Evolutionary conservation across 163 green algal species (phyloP).

Genomic region (Scenedesmus sp.): DNA sequence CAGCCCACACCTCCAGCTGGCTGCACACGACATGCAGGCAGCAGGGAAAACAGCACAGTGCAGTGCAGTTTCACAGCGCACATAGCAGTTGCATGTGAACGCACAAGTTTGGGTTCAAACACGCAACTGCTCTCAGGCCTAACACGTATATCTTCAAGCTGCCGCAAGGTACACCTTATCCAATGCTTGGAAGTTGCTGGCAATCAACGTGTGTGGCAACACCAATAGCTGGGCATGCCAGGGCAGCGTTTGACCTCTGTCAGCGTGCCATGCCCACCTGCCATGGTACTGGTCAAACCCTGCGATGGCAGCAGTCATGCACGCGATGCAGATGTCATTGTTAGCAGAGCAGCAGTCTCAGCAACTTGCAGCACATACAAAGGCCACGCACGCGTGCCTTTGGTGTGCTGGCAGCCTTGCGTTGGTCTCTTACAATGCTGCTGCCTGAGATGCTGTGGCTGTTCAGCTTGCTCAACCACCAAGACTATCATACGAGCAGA

Average conservation of each 20-base stretch:
- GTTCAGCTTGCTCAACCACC: too few species aligned
- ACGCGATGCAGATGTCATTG: not conserved
- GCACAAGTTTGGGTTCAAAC: not conserved
- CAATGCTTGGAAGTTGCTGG: not conserved
- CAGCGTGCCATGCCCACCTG: not conserved
- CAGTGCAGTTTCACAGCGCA: not conserved
- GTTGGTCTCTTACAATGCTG: too few species aligned
- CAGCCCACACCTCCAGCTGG: conserved; percentile 46
- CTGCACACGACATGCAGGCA: not conserved
- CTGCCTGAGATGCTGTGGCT: not conserved
- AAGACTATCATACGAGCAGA: too few species aligned
- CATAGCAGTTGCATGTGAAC: not conserved
- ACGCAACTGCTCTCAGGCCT: too few species aligned
- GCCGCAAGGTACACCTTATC: not conserved
- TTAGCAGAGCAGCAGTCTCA: not conserved
- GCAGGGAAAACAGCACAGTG: not conserved
- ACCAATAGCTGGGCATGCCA: not conserved
- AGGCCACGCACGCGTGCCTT: not conserved
- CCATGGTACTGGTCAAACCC: conserved; percentile 43
- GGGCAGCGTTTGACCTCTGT: not conserved
- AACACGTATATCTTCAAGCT: not conserved
- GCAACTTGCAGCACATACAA: not conserved
- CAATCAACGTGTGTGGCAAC: not conserved
- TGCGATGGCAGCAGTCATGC: not conserved
- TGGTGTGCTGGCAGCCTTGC: not conserved